Base-by-base conservation (phyloP, 2,329 filamentous ascomycete genomes). In the Pleomassaria siparia region DNA sequence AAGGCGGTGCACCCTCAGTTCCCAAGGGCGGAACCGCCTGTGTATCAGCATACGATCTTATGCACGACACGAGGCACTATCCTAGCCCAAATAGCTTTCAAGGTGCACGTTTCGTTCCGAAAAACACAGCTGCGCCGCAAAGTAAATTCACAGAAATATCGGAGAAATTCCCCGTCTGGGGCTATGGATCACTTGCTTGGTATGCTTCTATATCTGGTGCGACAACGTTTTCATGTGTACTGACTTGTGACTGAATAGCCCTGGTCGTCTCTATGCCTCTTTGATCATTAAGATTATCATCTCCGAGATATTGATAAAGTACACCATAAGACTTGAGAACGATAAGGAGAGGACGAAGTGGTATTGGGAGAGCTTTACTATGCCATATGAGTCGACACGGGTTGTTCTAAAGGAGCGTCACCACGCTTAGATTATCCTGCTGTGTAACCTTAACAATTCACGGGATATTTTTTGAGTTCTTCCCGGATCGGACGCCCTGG, bases 351-450 rank as follows among this genome's bases (percentile, higher is more conserved):
- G 39, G 41, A 50, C 21, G 40, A 13, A 30, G 37, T 55, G 53
- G 53, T 40, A 7, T 3, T 53, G 53, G 53, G 53, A 55, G 50
- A 55, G 40, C 11, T 55, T 55, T 46, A 42, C 37, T 11, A 51
- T 56, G 47, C 53, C 48, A 12, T 54, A 54, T 32, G 51, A 54
- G 36, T 45, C 43, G 2, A 54, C 53, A 8, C 33, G 47, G 28
- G 8, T 47, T 35, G 44, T 42, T 8, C 22, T 47, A 9, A 41
- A 37, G 32, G 32, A 44, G 10, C 25, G 41, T n/a, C 30, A 18
- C 15, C 30, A 18, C 30, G 12, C 30, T n/a, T 35, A 35, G 16
- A 35, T 7, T 35, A 12, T 26, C 25, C 12, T 26, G 12, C 12
- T 26, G 7, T 26, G 25, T 26, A 7, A 7, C 25, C 12, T 26